These are phyloP conservation scores for Melaleuca quinquenervia DNA, from an alignment of 345 rosid species.

Conservation along the genomic window DNA sequence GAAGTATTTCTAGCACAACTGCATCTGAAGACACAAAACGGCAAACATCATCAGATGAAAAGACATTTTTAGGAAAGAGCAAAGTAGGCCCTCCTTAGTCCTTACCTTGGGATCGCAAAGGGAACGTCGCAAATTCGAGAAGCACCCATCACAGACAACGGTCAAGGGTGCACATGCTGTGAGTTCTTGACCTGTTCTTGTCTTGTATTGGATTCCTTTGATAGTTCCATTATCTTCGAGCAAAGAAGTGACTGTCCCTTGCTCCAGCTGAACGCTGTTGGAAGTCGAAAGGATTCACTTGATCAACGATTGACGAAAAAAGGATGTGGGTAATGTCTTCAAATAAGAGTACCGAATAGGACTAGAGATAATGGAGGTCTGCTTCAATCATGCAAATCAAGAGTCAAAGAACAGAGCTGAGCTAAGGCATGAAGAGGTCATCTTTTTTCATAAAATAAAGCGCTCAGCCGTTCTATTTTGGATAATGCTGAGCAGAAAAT, in stretches of 20 bases:
- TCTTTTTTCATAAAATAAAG: neutral
- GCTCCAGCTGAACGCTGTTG: neutral
- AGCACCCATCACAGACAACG: neutral
- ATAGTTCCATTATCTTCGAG: neutral
- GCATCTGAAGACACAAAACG: neutral
- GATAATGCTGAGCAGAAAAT: neutral
- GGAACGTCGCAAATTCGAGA: neutral
- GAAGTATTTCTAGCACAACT: neutral
- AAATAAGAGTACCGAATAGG: neutral
- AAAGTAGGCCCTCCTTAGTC: neutral
- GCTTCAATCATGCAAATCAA: neutral
- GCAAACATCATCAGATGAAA: neutral
- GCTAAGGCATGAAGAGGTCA: neutral
- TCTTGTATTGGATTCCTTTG: neutral
- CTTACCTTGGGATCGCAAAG: neutral
- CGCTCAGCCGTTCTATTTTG: fast-evolving
- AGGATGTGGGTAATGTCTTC: neutral
- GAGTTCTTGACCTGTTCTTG: neutral
- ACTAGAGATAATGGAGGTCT: neutral
- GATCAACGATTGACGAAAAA: neutral
- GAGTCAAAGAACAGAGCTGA: neutral
- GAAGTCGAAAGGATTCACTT: neutral
- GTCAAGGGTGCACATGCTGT: neutral
- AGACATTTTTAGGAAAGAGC: neutral
- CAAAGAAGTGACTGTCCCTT: neutral